Base-by-base conservation (phyloP, 164 flowering plant genomes). In the Echeveria elegans region DNA sequence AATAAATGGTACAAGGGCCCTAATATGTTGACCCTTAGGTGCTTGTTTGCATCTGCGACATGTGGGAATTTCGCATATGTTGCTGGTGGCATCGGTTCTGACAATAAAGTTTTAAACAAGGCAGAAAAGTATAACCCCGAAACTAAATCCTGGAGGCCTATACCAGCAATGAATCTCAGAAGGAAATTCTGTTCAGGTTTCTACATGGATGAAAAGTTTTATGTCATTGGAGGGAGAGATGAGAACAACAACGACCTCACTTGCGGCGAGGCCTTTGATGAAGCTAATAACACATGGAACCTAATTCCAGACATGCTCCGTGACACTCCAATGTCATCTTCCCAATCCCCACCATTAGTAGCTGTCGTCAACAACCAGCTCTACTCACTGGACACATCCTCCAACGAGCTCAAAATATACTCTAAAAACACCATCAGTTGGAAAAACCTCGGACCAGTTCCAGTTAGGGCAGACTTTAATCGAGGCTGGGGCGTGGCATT, bases 401-500 rank as follows among this genome's bases (percentile, higher is more conserved):
- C 94, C 0, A 92, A 89, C 61, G 76, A 80, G 74, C 73, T 92
- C 66, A 82, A 79, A 69, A 77, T 83, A 36, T 92, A 89, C 70
- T 31, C 78, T 75, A 86, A 88, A 82, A 67, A 10, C 43, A 81
- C 69, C 65, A 89, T 85, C 23, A 69, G 76, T 7, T 92, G 98
- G 98, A 88, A 71, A 79, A 79, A 61, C 16, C 29, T 89, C 30
- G 96, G 98, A 8, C 66, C 47, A 2, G 89, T 81, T 2, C 98
- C 98, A 0, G 87, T 89, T 2, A 73, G 83, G 66, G 95, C 98
- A 5, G 89, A 84, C 73, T 74, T 69, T 15, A 70, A 74, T 47
- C 71, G 73, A 64, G 98, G 98, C 19, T 92, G 98, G 96, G 98
- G 98, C 14, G 82, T 92, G 16, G 98, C 96, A 1, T 92, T 92